These are phyloP conservation scores for Hanseniaspora nectarophila DNA, from an alignment of 805 yeast genomes.

Conservation along the genomic window DNA sequence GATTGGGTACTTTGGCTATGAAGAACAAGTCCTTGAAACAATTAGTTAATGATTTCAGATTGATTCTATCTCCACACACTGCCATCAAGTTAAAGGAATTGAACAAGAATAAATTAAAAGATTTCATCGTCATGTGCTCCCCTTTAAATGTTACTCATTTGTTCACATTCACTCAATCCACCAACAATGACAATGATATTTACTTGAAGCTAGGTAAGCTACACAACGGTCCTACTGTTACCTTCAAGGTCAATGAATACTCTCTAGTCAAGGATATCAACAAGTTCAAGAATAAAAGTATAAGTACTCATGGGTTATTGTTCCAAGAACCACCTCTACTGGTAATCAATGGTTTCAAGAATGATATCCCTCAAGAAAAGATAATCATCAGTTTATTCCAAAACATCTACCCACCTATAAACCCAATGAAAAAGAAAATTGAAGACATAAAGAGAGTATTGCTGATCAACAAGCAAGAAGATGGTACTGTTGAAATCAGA, in stretches of 20 bases:
- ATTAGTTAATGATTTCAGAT: conserved; percentile 75
- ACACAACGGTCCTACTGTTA: conserved; percentile 90
- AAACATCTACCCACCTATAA: conserved; percentile 88
- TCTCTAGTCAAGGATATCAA: conserved; percentile 73
- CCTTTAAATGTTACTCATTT: conserved; percentile 87
- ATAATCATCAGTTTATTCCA: conserved; percentile 81
- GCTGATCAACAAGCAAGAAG: conserved; percentile 62
- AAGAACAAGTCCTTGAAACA: conserved; percentile 71
- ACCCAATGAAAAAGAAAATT: conserved; percentile 70
- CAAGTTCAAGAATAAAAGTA: conserved; percentile 62
- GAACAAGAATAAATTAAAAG: conserved; percentile 74
- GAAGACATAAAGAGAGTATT: conserved; percentile 70
- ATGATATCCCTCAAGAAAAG: conserved; percentile 53
- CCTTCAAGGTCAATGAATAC: conserved; percentile 66
- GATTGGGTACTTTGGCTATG: conserved; percentile 47
- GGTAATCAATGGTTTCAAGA: conserved; percentile 79
- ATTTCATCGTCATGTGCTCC: conserved; percentile 96
- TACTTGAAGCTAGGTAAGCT: conserved; percentile 73
- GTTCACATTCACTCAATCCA: conserved; percentile 74
- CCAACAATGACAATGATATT: conserved; percentile 55
- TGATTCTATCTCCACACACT: conserved; percentile 92
- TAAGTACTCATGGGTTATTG: conserved; percentile 54
- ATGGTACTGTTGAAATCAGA: conserved; percentile 69
- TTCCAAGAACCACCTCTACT: conserved; percentile 64
- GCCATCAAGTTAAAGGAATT: conserved; percentile 81